Percentiles rank a stretch among this genome's conserved stretches.
These are phyloP conservation scores for Fusarium heterosporum DNA, from an alignment of 2,329 filamentous ascomycete species.

Conservation along the genomic window DNA sequence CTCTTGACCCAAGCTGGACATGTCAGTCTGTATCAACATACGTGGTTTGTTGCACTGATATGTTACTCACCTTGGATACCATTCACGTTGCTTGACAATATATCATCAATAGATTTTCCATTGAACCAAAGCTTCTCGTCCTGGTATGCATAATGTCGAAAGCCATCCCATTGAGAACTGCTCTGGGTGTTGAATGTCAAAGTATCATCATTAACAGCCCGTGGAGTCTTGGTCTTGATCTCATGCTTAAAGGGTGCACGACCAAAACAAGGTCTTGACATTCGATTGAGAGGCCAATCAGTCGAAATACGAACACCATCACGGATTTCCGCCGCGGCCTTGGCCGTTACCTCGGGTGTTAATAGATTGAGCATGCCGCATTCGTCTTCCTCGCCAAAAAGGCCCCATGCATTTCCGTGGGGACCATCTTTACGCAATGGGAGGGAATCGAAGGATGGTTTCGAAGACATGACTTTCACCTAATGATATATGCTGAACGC, in stretches of 20 bases:
- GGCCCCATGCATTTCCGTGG: constrained; percentile 66
- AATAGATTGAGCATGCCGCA: constrained; percentile 67
- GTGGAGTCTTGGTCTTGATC: constrained; percentile 44
- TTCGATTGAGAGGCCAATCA: constrained; percentile 51
- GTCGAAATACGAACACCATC: constrained; percentile 50
- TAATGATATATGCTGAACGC: background rate
- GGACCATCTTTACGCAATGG: constrained; percentile 63
- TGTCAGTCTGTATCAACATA: accelerated
- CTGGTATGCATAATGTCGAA: constrained; percentile 55
- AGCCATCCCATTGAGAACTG: constrained; percentile 56
- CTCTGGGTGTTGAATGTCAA: constrained; percentile 54
- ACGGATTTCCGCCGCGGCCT: constrained; percentile 47
- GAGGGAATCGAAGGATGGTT: constrained; percentile 57
- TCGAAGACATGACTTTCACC: background rate
- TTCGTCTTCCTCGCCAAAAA: constrained; percentile 63
- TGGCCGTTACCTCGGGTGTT: constrained; percentile 50
- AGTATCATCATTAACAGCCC: constrained; percentile 51
- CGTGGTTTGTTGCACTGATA: accelerated
- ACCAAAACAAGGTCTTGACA: constrained; percentile 52
- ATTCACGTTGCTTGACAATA: constrained; percentile 50
- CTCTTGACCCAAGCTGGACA: constrained; percentile 26
- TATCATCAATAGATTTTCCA: constrained; percentile 56
- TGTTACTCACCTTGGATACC: constrained; percentile 47
- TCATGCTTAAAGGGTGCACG: constrained; percentile 48
- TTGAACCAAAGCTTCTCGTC: constrained; percentile 52